These are phyloP conservation scores for Phaffia australis DNA, from an alignment of 768 basidiomycete species.

Conservation along the genomic window DNA sequence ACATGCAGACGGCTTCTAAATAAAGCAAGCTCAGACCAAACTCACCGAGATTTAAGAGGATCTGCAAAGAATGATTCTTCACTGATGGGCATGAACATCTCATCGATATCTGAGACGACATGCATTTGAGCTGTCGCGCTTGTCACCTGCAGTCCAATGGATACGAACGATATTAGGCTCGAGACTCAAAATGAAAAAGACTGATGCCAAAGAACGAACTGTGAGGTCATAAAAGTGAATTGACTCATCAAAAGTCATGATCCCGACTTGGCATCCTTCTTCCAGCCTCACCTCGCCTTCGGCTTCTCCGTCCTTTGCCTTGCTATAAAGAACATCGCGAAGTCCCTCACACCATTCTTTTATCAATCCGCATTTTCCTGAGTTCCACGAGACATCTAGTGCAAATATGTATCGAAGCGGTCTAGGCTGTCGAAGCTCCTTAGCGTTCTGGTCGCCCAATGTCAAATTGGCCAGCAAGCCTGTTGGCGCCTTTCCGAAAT, in stretches of 20 bases:
- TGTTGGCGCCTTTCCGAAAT: background rate
- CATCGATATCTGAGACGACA: conserved; percentile 79
- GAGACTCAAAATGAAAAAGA: background rate
- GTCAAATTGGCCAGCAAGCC: background rate
- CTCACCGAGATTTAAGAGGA: conserved; percentile 58
- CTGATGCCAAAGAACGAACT: conserved; percentile 34
- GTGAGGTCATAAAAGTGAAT: conserved; percentile 83
- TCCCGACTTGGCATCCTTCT: conserved; percentile 45
- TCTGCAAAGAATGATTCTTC: conserved; percentile 54
- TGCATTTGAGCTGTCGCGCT: conserved; percentile 53
- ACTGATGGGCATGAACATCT: conserved; percentile 68
- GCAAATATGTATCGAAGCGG: conserved; percentile 49
- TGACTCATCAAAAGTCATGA: conserved; percentile 68
- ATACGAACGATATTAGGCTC: background rate
- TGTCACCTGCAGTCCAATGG: conserved; percentile 39
- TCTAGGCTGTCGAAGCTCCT: background rate
- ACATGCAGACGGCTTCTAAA: background rate
- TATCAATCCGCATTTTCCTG: conserved; percentile 60
- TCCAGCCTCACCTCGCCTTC: conserved; percentile 39
- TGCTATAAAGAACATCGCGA: conserved; percentile 55
- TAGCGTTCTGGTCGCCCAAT: background rate
- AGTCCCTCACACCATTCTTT: conserved; percentile 55
- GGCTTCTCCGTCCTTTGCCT: conserved; percentile 40
- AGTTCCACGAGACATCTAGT: conserved; percentile 66
- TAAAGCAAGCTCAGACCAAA: conserved; percentile 12